Conservation (phyloP, 2,329 filamentous ascomycete genomes). For the Nemania abortiva region DNA sequence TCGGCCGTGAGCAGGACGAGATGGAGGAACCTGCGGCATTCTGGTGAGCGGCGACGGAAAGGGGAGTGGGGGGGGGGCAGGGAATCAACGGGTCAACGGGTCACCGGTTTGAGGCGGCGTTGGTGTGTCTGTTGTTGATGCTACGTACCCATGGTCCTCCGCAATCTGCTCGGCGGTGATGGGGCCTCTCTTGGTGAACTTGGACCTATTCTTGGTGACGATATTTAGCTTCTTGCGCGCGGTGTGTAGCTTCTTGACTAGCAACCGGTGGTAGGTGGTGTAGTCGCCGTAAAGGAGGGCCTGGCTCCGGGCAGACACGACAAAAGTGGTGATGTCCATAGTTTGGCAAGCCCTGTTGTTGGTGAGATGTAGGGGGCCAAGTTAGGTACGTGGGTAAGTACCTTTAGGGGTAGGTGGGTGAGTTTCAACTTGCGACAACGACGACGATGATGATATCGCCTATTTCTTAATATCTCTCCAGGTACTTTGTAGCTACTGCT, state of each 20-base stretch:
- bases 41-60: conserved; percentile 26
- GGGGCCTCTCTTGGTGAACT: conserved; percentile 78
- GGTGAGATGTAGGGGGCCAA: neutral
- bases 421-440: neutral
- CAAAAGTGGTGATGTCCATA: conserved; percentile 92
- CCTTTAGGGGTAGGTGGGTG: neutral
- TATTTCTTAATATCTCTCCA: no score
- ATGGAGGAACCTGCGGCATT: conserved; percentile 72
- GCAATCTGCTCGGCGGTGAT: conserved; percentile 81
- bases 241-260: conserved; percentile 84
- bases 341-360: neutral
- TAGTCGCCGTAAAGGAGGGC: conserved; percentile 92
- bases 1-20: conserved; percentile 89
- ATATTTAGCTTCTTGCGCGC: conserved; percentile 87
- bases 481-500: neutral
- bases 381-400: neutral
- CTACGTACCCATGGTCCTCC: conserved; percentile 77
- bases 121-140: no score
- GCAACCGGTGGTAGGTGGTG: conserved; percentile 82
- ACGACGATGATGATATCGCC: no score
- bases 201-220: conserved; percentile 85
- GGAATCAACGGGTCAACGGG: no score
- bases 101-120: neutral
- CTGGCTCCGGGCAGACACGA: conserved; percentile 83
- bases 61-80: neutral